Conservation (phyloP, 1,284 basidiomycete species). For the Heterobasidion occidentale region DNA sequence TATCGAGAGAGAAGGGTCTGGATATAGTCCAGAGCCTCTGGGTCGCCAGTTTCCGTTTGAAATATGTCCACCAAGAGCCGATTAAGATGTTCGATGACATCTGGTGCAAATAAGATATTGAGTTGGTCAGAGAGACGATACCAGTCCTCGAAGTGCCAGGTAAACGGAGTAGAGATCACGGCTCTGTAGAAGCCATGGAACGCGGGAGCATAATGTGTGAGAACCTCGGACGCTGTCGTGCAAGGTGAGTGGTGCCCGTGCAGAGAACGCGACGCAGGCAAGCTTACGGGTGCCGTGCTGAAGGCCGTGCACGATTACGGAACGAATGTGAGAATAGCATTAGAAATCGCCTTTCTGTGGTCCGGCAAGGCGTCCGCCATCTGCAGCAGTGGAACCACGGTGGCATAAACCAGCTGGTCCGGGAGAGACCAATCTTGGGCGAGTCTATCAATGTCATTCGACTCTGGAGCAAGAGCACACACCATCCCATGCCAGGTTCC, state of each 20-base stretch:
- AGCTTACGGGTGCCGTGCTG: slow-evolving; percentile 45
- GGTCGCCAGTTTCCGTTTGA: slow-evolving; percentile 44
- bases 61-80: slow-evolving; percentile 54
- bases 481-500: slow-evolving; percentile 73
- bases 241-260: not conserved
- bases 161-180: slow-evolving; percentile 68
- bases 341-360: slow-evolving; percentile 39
- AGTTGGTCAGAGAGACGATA: slow-evolving; percentile 45
- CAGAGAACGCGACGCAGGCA: slow-evolving; percentile 1
- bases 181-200: slow-evolving; percentile 87
- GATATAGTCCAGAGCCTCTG: slow-evolving; percentile 41
- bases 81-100: slow-evolving; percentile 63
- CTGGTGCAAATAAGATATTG: slow-evolving; percentile 48
- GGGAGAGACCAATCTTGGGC: slow-evolving; percentile 69
- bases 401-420: slow-evolving; percentile 74
- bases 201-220: slow-evolving; percentile 73
- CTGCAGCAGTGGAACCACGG: slow-evolving; percentile 64
- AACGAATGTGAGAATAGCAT: slow-evolving; percentile 57
- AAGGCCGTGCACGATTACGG: slow-evolving; percentile 48
- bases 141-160: slow-evolving; percentile 71
- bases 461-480: slow-evolving; percentile 7
- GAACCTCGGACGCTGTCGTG: slow-evolving; percentile 52
- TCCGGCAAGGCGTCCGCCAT: slow-evolving; percentile 48
- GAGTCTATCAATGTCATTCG: not conserved
- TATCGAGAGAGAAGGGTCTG: slow-evolving; percentile 76